Evolutionary conservation across 192 early-diverging fungal species (phyloP).

Genomic region (Backusella psychrophila): DNA sequence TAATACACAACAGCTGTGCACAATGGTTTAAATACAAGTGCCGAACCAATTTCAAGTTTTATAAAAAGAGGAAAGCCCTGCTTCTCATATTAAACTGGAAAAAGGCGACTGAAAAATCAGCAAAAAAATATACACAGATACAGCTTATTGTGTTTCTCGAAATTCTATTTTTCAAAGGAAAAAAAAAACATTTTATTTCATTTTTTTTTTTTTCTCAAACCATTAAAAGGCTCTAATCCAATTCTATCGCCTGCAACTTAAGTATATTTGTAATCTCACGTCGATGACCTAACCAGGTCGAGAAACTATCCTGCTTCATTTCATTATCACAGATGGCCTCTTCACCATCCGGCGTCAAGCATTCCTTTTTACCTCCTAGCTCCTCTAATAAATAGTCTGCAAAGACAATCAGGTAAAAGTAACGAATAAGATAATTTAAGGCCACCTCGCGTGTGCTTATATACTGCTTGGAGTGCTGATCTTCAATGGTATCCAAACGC

Average conservation of each 20-base stretch:
- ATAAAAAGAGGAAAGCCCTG: too few species aligned
- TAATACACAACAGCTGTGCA: neutral
- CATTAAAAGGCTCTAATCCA: conserved; percentile 6
- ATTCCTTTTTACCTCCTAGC: conserved; percentile 23
- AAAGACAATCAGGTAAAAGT: conserved; percentile 66
- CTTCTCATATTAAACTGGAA: neutral
- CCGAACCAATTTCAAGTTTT: neutral
- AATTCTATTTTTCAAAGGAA: neutral
- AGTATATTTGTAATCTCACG: conserved; percentile 55
- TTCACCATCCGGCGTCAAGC: neutral
- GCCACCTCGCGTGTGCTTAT: conserved; percentile 35
- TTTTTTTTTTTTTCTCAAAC: neutral
- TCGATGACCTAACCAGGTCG: conserved; percentile 46
- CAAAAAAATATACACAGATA: neutral
- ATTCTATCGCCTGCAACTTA: conserved; percentile 20
- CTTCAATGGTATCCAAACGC: conserved; percentile 44
- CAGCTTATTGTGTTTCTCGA: neutral
- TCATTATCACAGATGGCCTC: conserved; percentile 18
- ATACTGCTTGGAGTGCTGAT: conserved; percentile 35
- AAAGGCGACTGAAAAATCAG: too few species aligned
- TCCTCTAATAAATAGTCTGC: conserved; percentile 59
- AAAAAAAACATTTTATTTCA: neutral
- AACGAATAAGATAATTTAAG: conserved; percentile 61
- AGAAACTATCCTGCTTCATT: conserved; percentile 38
- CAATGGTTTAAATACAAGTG: neutral